phyloP scores from a whole-genome alignment of 73 alveolate species.

The Paramecium primaurelia region DNA sequence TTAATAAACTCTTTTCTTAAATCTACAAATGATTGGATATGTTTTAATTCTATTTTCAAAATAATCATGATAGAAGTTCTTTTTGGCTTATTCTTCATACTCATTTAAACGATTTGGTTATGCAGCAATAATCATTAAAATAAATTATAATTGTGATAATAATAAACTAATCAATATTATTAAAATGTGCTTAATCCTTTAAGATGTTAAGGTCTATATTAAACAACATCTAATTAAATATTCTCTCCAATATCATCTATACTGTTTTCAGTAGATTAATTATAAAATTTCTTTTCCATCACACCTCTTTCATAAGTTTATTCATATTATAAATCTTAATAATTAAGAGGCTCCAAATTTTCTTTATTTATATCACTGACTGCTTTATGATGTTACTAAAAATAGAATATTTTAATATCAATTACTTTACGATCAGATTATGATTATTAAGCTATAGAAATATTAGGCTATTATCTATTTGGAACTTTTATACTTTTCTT shows the following conservation, averaged over 20 bases:
- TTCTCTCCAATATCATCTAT: not conserved
- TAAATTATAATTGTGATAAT: not conserved
- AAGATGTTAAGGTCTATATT: not conserved
- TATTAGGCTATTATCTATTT: not conserved
- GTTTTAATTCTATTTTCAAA: not conserved
- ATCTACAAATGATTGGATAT: not conserved
- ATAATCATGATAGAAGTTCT: not conserved
- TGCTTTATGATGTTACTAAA: not conserved
- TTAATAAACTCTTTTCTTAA: not conserved
- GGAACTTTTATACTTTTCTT: constrained; percentile 31
- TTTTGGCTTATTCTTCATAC: not conserved
- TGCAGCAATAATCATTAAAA: not conserved
- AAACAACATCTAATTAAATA: not conserved
- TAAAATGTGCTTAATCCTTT: constrained; percentile 37
- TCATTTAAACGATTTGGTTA: not conserved
- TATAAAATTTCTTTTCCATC: constrained; percentile 9
- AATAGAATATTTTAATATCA: not conserved
- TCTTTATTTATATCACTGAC: not conserved
- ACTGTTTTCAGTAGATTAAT: constrained; percentile 19
- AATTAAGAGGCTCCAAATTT: not conserved
- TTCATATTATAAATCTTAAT: not conserved
- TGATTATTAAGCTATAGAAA: not conserved
- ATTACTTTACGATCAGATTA: not conserved
- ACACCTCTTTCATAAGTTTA: constrained; percentile 12
- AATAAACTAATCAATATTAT: not conserved